Percentiles rank a stretch among this genome's conserved stretches.
Conservation (phyloP, 345 rosid genomes). For the Citrus hindsii region DNA sequence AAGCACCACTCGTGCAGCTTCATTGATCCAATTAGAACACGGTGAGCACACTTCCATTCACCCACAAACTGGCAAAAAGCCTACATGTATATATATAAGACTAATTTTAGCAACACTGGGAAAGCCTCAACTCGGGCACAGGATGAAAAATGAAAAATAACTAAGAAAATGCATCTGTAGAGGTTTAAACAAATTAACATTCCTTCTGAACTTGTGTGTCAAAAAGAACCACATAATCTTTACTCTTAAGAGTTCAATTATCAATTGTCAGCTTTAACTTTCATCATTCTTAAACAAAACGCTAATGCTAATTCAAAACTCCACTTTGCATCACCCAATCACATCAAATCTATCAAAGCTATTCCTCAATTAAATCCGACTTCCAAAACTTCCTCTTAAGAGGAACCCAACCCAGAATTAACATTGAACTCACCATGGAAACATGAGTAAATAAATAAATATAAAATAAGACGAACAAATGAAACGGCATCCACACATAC, state of each 20-base stretch:
- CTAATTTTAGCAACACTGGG: neutral
- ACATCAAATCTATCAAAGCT: neutral
- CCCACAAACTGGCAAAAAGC: neutral
- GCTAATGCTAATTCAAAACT: neutral
- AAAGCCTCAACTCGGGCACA: neutral
- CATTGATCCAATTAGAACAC: neutral
- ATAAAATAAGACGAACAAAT: neutral
- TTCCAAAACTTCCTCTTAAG: neutral
- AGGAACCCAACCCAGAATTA: too few species aligned
- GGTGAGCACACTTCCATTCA: neutral
- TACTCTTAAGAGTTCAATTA: neutral
- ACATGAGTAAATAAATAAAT: neutral
- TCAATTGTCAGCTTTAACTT: neutral
- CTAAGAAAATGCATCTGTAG: neutral
- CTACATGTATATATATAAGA: neutral
- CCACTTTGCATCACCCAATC: neutral
- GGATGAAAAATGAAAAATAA: neutral
- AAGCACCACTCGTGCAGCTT: neutral
- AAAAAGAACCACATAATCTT: too few species aligned
- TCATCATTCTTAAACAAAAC: neutral
- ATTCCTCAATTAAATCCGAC: neutral
- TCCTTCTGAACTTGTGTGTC: conserved; percentile 10
- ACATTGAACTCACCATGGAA: neutral
- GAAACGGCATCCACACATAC: conserved; percentile 21
- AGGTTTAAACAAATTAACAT: neutral